Evolutionary conservation across 805 yeast genomes (phyloP).

Genomic region (Metschnikowia colocasiae): DNA sequence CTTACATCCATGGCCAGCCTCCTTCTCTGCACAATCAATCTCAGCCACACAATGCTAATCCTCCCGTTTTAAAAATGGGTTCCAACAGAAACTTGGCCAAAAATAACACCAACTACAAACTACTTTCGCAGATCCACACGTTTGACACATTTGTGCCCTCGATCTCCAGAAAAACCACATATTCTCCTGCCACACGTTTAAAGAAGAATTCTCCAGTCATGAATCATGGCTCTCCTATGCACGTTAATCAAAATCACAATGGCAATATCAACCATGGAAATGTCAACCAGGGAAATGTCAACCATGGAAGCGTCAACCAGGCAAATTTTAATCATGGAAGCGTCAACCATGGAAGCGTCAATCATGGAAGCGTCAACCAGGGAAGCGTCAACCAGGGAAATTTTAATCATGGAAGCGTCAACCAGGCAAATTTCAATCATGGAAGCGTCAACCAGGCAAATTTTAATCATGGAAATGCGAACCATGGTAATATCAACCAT

Average conservation of each 20-base stretch:
- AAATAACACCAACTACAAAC: constrained; percentile 35
- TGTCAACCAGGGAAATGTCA: neutral
- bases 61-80: constrained; percentile 33
- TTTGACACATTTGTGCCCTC: constrained; percentile 35
- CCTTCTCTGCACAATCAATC: constrained; percentile 2
- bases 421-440: neutral
- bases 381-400: neutral
- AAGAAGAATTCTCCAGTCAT: constrained; percentile 17
- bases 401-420: neutral
- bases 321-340: neutral
- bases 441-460: too few relatives aligned
- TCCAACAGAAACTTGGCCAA: constrained; percentile 36
- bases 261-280: neutral
- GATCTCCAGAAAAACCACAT: constrained; percentile 26
- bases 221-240: neutral
- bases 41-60: constrained; percentile 2
- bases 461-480: neutral
- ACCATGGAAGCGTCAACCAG: neutral
- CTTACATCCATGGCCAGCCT: constrained; percentile 12
- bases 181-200: constrained; percentile 34
- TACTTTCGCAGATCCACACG: constrained; percentile 36
- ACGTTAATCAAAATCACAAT: neutral
- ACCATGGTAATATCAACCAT: neutral
- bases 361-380: neutral
- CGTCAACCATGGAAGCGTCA: neutral